phyloP scores from a whole-genome alignment of 257 asterid genomes.

The Solanum etuberosum region DNA sequence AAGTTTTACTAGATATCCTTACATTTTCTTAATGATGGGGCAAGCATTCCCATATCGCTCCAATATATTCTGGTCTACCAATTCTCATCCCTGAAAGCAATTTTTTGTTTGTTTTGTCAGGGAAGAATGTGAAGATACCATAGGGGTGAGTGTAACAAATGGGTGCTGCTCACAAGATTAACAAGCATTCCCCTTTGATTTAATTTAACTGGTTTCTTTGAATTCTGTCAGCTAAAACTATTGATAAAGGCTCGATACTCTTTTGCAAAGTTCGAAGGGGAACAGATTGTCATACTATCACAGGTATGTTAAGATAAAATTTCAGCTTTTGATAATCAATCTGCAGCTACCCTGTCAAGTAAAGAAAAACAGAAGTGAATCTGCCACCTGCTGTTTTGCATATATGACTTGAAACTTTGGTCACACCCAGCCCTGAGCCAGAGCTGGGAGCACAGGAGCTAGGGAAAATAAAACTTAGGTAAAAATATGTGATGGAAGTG shows the following conservation, averaged over 20 bases:
- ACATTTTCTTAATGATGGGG: background rate
- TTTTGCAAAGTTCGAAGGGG: slow-evolving; percentile 71
- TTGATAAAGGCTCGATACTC: slow-evolving; percentile 87
- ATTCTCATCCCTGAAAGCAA: background rate
- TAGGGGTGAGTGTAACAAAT: slow-evolving; percentile 47
- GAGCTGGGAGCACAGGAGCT: background rate
- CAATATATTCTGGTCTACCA: background rate
- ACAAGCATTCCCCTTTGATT: slow-evolving; percentile 2
- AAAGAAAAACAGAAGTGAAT: background rate
- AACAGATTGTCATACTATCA: slow-evolving; percentile 82
- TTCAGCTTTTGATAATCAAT: background rate
- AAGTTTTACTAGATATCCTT: slow-evolving; percentile 17
- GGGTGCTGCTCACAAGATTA: background rate
- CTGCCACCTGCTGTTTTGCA: background rate
- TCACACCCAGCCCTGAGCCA: background rate
- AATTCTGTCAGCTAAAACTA: slow-evolving; percentile 55
- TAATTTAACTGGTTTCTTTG: slow-evolving; percentile 9
- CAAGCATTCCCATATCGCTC: background rate
- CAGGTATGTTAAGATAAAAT: slow-evolving; percentile 41
- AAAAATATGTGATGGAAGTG: background rate
- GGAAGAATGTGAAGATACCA: slow-evolving; percentile 80
- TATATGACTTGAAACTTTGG: background rate
- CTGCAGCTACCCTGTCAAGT: background rate
- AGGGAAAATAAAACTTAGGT: background rate
- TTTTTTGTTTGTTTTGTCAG: slow-evolving; percentile 27